phyloP scores from a whole-genome alignment of 495 filamentous ascomycete species.

The Hyphodiscus hymeniophilus region DNA sequence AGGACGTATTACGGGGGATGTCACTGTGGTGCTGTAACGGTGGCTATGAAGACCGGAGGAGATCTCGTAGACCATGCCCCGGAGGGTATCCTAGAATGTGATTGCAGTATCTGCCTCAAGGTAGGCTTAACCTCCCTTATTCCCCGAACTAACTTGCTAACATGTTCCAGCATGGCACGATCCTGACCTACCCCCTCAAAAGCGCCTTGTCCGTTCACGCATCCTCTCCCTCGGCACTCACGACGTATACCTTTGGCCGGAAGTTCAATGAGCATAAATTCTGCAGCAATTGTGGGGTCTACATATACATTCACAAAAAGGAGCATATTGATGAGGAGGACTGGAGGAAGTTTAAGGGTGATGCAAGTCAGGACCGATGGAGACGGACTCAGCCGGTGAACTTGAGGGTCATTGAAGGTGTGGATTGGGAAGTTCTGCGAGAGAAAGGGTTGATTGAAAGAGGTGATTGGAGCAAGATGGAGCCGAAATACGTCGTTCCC shows the following conservation, averaged over 20 bases:
- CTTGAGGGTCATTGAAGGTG: slow-evolving; percentile 11
- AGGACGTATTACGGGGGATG: slow-evolving; percentile 38
- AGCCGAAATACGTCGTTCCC: no score
- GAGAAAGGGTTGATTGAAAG: background rate
- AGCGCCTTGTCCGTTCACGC: background rate
- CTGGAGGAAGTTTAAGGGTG: background rate
- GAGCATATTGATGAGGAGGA: background rate
- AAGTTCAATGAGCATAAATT: slow-evolving; percentile 28
- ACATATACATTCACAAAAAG: background rate
- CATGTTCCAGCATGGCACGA: background rate
- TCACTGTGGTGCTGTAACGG: slow-evolving; percentile 40
- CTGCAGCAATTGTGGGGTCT: slow-evolving; percentile 35
- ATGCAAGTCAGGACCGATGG: background rate
- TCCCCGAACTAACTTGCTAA: background rate
- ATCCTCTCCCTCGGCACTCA: background rate
- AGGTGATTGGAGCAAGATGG: no score
- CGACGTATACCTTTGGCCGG: slow-evolving; percentile 26
- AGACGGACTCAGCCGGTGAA: slow-evolving; percentile 3
- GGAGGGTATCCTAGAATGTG: slow-evolving; percentile 22
- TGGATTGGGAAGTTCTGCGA: slow-evolving; percentile 6
- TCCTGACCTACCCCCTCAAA: background rate
- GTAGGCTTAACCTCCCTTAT: slow-evolving; percentile 22
- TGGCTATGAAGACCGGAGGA: slow-evolving; percentile 25
- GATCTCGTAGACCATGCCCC: background rate
- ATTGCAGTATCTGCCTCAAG: slow-evolving; percentile 35